Conservation (phyloP, 169 alveolate genomes). For the Plasmodium adleri region DNA sequence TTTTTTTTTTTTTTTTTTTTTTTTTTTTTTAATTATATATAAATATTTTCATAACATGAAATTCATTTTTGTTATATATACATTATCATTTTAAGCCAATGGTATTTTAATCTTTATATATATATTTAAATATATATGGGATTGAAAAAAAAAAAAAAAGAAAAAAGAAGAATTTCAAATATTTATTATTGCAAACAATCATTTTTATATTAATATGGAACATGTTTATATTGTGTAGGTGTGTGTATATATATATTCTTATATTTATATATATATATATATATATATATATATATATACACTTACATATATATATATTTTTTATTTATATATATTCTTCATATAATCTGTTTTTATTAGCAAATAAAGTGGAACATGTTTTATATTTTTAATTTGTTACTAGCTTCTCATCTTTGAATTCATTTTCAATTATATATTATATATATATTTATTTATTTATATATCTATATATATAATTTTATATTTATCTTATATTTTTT, state of each 20-base stretch:
- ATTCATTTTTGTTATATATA: conserved; percentile 17
- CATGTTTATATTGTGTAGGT: conserved; percentile 9
- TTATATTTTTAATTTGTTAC: conserved; percentile 67
- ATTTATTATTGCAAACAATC: conserved; percentile 14
- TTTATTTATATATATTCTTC: conserved; percentile 4
- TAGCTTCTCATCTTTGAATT: conserved; percentile 43
- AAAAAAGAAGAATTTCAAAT: conserved; percentile 13
- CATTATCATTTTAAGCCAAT: conserved; percentile 18
- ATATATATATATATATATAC: conserved; percentile 20
- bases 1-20: conserved; percentile 57
- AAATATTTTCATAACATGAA: background rate
- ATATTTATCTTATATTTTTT: conserved; percentile 28
- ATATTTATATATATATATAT: conserved; percentile 19
- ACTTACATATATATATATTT: conserved; percentile 11
- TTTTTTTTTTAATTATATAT: too few relatives aligned
- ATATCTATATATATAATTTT: conserved; percentile 15
- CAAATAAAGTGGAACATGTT: conserved; percentile 22
- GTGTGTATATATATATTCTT: conserved; percentile 10
- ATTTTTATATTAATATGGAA: conserved; percentile 20
- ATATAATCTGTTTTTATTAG: background rate
- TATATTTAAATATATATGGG: background rate
- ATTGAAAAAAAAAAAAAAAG: conserved; percentile 20
- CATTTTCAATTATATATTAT: conserved; percentile 34
- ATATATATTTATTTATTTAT: background rate
- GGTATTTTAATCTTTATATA: conserved; percentile 15